Conservation (phyloP, 2,329 filamentous ascomycete genomes). For the Aureobasidium sp. region DNA sequence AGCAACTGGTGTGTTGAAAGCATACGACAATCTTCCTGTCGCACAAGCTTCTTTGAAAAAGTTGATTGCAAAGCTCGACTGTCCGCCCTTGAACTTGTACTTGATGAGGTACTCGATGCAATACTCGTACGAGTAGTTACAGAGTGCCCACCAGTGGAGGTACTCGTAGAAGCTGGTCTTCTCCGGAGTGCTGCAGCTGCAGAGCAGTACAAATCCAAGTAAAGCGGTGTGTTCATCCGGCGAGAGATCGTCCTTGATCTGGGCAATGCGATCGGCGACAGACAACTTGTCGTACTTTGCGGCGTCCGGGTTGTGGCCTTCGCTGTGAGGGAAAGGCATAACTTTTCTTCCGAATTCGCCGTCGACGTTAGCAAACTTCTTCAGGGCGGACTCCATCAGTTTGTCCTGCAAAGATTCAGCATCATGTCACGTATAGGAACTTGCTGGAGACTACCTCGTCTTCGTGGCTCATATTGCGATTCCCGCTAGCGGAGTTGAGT, state of each 20-base stretch:
- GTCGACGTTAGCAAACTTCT: slow-evolving; percentile 29
- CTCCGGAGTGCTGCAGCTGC: slow-evolving; percentile 16
- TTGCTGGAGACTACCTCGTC: not conserved
- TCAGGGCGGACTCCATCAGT: slow-evolving; percentile 17
- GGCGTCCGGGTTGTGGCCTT: slow-evolving; percentile 23
- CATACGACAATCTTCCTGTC: not conserved
- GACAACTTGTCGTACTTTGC: slow-evolving; percentile 25
- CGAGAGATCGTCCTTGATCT: slow-evolving; percentile 21
- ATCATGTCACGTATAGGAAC: not conserved
- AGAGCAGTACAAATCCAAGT: slow-evolving; percentile 20
- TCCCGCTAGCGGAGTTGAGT: not conserved
- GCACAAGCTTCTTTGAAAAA: slow-evolving; percentile 14
- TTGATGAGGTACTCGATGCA: slow-evolving; percentile 21
- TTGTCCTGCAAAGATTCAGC: not conserved
- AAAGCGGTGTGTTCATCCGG: slow-evolving; percentile 22
- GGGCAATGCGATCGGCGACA: slow-evolving; percentile 27
- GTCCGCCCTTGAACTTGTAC: slow-evolving; percentile 26
- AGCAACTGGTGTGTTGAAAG: slow-evolving; percentile 8
- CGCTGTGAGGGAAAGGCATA: slow-evolving; percentile 34
- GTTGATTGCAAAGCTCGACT: slow-evolving; percentile 14
- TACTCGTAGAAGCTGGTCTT: slow-evolving; percentile 26
- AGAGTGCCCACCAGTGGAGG: slow-evolving; percentile 28
- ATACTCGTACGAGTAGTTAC: slow-evolving; percentile 22
- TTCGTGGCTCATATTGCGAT: slow-evolving; percentile 6
- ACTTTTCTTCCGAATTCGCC: slow-evolving; percentile 25